Base-by-base conservation (phyloP, 345 rosid species). In the Arabidopsis arenosa region DNA sequence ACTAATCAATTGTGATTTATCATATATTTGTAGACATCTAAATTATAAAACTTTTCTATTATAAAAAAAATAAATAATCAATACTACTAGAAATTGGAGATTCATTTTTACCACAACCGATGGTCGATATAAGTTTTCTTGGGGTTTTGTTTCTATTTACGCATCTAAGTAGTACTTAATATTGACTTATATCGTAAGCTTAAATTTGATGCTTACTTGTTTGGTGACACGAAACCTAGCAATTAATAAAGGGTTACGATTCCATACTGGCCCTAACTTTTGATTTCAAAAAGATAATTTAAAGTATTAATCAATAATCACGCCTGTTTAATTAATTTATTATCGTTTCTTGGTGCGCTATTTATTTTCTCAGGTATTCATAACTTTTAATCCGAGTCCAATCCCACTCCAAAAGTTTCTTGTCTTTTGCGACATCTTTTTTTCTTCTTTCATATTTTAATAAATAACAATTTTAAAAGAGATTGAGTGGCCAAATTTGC, bases 391-490 rank as follows among this genome's bases (percentile, higher is more conserved):
- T 78, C 81, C 74, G 77, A 78, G 51, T 78, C 81, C 59, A 72
- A 78, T 53, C 66, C 81, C 81, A 78, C 81, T 78, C 76, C 77
- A 51, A 73, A 78, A 78, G 81, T 78, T 78, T 78, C 51, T 78
- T 78, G 81, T 78, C 81, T 73, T 78, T 72, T 78, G 72, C 28
- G 66, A 56, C 58, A 70, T 66, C 68, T 44, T 71, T 58, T 63
- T 39, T 30, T 17, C 23, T 28, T 52, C 48, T 66, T 72, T 52
- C 45, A 73, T 66, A 70, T 72, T 72, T 66, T 72, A 72, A 7
- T 66, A 66, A 40, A 59, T 64, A 72, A 4, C 4, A 63, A 45
- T 77, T 54, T 60, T 21, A 8, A 63, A 48, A 65, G 13, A 63
- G 39, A 33, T 44, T 77, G 66, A 71, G 80, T 77, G 80, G 76